Evolutionary conservation across 2,329 filamentous ascomycete genomes (phyloP).

Genomic region (Mycosphaerelloides madeirae): DNA sequence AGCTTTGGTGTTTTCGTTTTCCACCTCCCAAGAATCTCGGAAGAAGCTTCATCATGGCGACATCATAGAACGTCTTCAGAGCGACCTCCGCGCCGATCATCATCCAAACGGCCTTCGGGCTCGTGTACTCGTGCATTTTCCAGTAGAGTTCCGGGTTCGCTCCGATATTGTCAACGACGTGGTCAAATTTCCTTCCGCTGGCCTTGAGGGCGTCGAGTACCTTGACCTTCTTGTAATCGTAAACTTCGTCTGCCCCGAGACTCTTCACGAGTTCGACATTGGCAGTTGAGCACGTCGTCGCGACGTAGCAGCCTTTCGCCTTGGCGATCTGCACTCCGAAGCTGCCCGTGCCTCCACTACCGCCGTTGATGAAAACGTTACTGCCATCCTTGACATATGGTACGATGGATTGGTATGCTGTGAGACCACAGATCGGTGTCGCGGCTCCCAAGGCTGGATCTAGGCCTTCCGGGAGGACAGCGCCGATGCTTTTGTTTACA

Average conservation of each 20-base stretch:
- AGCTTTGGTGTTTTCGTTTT: conserved; percentile 38
- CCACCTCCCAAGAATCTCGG: conserved; percentile 50
- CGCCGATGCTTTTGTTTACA: conserved; percentile 35
- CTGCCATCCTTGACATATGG: conserved; percentile 38
- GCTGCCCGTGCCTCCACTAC: conserved; percentile 57
- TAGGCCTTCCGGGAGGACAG: conserved; percentile 43
- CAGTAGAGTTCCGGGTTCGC: conserved; percentile 49
- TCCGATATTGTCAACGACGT: conserved; percentile 58
- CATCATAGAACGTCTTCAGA: conserved; percentile 8
- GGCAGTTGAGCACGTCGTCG: conserved; percentile 52
- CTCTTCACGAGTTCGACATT: conserved; percentile 55
- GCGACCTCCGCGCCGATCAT: conserved; percentile 18
- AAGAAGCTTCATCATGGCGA: conserved; percentile 35
- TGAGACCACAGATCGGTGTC: conserved; percentile 33
- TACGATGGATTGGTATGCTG: conserved; percentile 36
- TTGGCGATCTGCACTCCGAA: conserved; percentile 63
- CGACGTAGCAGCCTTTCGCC: conserved; percentile 55
- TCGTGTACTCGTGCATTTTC: conserved; percentile 48
- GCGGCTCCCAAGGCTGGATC: conserved; percentile 32
- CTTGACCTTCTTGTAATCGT: conserved; percentile 54
- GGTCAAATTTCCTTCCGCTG: conserved; percentile 44
- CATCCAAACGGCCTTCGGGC: conserved; percentile 46
- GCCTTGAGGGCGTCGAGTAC: conserved; percentile 45
- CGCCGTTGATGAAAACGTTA: conserved; percentile 61
- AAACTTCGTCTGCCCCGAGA: conserved; percentile 59